Conservation (phyloP, 2,329 filamentous ascomycete species). For the Cercospora beticola region DNA sequence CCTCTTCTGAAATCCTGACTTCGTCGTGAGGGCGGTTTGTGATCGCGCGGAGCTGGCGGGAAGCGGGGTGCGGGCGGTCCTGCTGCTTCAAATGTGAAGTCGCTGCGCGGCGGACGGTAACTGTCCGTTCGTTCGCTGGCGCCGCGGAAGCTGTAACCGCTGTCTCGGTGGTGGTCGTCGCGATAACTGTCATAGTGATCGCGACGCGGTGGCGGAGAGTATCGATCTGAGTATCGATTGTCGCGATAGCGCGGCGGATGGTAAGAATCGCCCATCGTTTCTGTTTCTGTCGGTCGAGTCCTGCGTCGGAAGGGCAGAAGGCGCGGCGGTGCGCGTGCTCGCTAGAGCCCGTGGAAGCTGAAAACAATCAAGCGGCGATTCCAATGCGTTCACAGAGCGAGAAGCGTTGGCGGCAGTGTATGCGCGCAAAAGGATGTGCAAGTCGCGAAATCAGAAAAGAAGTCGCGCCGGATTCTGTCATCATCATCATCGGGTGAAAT, state of each 20-base stretch:
- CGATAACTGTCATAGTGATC: slow-evolving; percentile 15
- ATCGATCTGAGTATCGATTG: background rate
- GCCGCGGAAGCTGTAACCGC: slow-evolving; percentile 30
- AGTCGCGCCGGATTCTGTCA: slow-evolving; percentile 4
- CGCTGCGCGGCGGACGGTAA: slow-evolving; percentile 21
- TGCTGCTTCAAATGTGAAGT: slow-evolving; percentile 31
- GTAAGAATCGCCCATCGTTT: slow-evolving; percentile 19
- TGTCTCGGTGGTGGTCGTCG: slow-evolving; percentile 10
- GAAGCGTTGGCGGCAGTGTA: background rate
- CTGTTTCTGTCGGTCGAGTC: background rate
- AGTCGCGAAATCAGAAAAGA: background rate
- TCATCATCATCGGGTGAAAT: slow-evolving; percentile 3
- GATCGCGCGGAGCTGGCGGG: slow-evolving; percentile 19
- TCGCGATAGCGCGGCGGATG: slow-evolving; percentile 11
- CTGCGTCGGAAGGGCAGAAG: background rate
- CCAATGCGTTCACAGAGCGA: background rate
- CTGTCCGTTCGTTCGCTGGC: slow-evolving; percentile 18
- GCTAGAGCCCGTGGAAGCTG: background rate
- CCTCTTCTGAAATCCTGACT: slow-evolving; percentile 4
- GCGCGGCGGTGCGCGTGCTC: background rate
- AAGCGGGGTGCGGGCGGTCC: slow-evolving; percentile 28
- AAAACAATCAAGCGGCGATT: background rate
- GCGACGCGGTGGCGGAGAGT: slow-evolving; percentile 2
- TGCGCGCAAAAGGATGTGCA: slow-evolving; percentile 2
- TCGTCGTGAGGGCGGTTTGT: slow-evolving; percentile 4